Evolutionary conservation across 805 yeast genomes (phyloP), one percentile per base, ranked within the genome.

Genomic region (Kodamaea kaohsiungensis): DNA sequence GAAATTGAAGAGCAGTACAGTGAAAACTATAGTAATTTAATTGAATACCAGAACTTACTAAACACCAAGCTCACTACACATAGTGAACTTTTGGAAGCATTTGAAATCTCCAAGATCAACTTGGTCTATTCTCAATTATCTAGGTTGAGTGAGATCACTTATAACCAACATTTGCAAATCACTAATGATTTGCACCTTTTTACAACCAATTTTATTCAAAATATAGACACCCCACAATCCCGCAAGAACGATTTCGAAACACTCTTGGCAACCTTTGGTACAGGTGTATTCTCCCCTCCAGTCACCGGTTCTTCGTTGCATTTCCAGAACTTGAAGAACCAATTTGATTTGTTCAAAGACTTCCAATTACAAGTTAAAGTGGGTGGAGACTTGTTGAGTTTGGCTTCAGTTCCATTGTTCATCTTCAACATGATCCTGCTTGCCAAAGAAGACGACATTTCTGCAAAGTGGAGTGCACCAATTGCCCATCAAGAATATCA

Each of bases 201-300:
- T 49, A 66, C 74, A 0, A 52, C 61, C 1, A 57, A 57, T 2
- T 60, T 70, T 43, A 56, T 68, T 7, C 53, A 55, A 2, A 52
- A 59, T 2, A 54, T 62, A 15, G 65, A 65, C 51, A 56, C 58
- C 13, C 56, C 64, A 7, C 60, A 61, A 13, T 54, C 67, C 46
- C 63, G 63, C 40, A 51, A 53, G 5, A 54, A 50, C 2, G 78
- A 73, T 37, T 67, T 69, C 37, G 52, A 63, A 6, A 57, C 58
- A 13, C 53, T 69, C 19, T 17, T 72, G 3, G 58, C 57, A 1
- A 52, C 59, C 13, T 73, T 65, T 55, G 62, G 70, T 51, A 66
- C 77, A 6, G 80, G 80, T 1, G 67, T 76, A 6, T 76, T 71
- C 56, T 70, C 70, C 33, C 78, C 80, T 0, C 66, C 76, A 1